Conservation (phyloP, 352 stramenopile genomes). For the Phytophthora colocasiae region DNA sequence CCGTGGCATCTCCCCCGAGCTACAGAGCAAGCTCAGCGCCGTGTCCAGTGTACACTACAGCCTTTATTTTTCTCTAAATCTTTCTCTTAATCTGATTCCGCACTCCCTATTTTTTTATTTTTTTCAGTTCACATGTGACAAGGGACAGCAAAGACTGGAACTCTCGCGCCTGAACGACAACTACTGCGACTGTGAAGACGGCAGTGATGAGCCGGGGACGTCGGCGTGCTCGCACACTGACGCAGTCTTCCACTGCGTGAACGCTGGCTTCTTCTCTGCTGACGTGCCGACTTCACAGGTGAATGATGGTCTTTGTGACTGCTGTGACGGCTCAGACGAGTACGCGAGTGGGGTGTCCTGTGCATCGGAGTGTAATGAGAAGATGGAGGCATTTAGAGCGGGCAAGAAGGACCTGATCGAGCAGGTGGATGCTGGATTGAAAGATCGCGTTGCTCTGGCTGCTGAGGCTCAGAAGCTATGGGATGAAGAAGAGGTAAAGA, state of each 20-base stretch:
- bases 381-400: constrained; percentile 51
- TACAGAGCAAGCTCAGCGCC: constrained; percentile 46
- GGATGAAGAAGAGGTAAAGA: constrained; percentile 42
- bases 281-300: constrained; percentile 73
- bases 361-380: constrained; percentile 37
- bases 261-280: constrained; percentile 59
- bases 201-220: constrained; percentile 91
- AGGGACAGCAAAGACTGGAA: constrained; percentile 57
- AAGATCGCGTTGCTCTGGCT: constrained; percentile 49
- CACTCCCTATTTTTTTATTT: constrained; percentile 6
- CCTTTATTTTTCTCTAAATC: background rate
- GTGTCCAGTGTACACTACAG: constrained; percentile 44
- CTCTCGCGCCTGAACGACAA: constrained; percentile 89
- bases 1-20: constrained; percentile 46
- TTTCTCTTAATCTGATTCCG: constrained; percentile 5
- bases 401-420: constrained; percentile 75
- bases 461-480: constrained; percentile 43
- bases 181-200: constrained; percentile 95
- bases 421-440: constrained; percentile 70
- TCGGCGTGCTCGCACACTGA: constrained; percentile 67
- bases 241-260: constrained; percentile 52
- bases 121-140: constrained; percentile 76
- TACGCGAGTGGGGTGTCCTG: constrained; percentile 46
- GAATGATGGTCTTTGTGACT: constrained; percentile 97
- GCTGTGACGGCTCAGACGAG: constrained; percentile 97